Conservation (phyloP, 345 rosid species). For the Syzygium aromaticum region DNA sequence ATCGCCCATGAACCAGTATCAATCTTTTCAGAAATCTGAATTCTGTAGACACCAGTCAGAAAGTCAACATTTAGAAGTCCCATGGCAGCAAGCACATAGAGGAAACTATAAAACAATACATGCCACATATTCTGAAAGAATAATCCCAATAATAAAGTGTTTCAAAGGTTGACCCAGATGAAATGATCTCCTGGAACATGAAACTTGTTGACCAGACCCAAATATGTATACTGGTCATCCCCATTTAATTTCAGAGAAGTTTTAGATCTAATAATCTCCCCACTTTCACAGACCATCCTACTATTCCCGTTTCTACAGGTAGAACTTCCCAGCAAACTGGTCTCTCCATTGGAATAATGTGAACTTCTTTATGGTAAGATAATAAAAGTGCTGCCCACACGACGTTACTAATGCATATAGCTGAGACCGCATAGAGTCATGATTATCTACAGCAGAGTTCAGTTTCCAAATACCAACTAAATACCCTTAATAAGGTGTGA, state of each 20-base stretch:
- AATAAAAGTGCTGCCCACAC: background rate
- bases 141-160: background rate
- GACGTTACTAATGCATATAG: background rate
- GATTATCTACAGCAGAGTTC: background rate
- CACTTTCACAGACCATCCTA: background rate
- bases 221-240: background rate
- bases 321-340: background rate
- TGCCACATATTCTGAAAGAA: background rate
- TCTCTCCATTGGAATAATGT: background rate
- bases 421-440: background rate
- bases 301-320: background rate
- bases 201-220: background rate
- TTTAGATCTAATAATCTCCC: background rate
- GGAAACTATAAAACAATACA: background rate
- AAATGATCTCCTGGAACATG: background rate
- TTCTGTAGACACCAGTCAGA: conserved; percentile 41
- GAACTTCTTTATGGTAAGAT: background rate
- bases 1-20: conserved; percentile 92
- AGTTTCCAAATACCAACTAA: background rate
- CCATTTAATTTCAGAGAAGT: background rate
- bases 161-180: background rate
- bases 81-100: background rate
- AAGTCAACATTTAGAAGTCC: background rate
- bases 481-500: background rate
- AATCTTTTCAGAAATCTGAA: conserved; percentile 87